Conservation (phyloP, 2,329 filamentous ascomycete genomes). For the Neofusicoccum umdonicola region DNA sequence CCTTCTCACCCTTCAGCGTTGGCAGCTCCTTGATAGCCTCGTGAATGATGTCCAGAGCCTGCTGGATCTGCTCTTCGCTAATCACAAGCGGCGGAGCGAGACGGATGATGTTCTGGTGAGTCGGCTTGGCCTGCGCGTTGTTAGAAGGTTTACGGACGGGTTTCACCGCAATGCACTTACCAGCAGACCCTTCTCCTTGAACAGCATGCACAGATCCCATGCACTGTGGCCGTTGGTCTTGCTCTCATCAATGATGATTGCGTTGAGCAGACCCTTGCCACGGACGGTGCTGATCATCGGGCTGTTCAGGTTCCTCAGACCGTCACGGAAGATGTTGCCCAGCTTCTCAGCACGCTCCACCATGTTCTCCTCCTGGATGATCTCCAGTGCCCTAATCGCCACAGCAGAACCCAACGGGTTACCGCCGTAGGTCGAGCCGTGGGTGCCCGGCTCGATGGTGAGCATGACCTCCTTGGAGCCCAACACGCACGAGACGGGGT, state of each 20-base stretch:
- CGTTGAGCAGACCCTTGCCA: slow-evolving; percentile 92
- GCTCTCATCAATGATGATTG: slow-evolving; percentile 90
- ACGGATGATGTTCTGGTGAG: slow-evolving; percentile 96
- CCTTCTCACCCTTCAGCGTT: slow-evolving; percentile 56
- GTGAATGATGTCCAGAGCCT: slow-evolving; percentile 74
- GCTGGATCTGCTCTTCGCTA: slow-evolving; percentile 78
- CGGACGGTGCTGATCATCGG: slow-evolving; percentile 80
- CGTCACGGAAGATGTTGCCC: slow-evolving; percentile 79
- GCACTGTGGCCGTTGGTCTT: slow-evolving; percentile 82
- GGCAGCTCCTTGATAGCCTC: slow-evolving; percentile 82
- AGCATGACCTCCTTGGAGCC: slow-evolving; percentile 90
- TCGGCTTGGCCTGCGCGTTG: slow-evolving; percentile 79
- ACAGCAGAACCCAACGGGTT: slow-evolving; percentile 95
- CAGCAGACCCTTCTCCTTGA: slow-evolving; percentile 93
- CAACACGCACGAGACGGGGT: slow-evolving; percentile 93
- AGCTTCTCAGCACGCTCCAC: slow-evolving; percentile 77
- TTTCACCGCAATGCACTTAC: slow-evolving; percentile 53
- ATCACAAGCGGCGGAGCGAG: slow-evolving; percentile 97
- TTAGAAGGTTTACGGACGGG: not conserved
- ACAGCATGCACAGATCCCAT: slow-evolving; percentile 93
- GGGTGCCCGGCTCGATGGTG: slow-evolving; percentile 91
- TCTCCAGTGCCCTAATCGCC: slow-evolving; percentile 89
- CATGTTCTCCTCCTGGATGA: slow-evolving; percentile 88
- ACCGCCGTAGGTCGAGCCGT: slow-evolving; percentile 97
- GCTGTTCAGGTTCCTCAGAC: slow-evolving; percentile 70